These are phyloP conservation scores for Alternaria arbusti DNA, from an alignment of 2,329 filamentous ascomycete species.

Conservation along the genomic window DNA sequence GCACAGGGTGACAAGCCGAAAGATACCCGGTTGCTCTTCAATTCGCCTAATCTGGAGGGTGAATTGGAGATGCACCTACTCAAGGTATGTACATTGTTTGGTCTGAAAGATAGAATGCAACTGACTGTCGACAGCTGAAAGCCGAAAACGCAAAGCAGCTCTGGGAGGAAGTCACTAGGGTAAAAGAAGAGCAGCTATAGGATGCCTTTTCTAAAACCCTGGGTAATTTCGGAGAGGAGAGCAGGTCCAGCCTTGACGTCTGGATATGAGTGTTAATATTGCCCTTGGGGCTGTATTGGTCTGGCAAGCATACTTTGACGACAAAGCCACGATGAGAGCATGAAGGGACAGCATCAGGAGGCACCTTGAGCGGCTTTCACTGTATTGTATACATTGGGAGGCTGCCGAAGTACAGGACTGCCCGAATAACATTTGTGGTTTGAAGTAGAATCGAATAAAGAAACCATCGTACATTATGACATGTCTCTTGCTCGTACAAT, in stretches of 20 bases:
- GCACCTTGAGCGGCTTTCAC: not conserved
- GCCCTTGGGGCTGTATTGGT: not conserved
- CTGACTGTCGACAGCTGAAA: conserved; percentile 26
- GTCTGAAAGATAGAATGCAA: not conserved
- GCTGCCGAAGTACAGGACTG: not conserved
- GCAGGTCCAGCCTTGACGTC: not conserved
- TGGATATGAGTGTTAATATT: not conserved
- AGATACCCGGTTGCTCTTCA: conserved; percentile 72
- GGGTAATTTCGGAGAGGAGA: not conserved
- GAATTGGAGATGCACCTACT: conserved; percentile 62
- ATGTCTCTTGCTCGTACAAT: not conserved
- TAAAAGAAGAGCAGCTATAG: conserved; percentile 33
- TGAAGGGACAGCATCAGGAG: not conserved
- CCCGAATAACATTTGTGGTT: not conserved
- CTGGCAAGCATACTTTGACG: not conserved
- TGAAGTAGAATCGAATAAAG: not conserved
- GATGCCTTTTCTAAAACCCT: conserved; percentile 11
- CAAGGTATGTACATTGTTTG: conserved; percentile 55
- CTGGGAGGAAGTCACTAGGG: conserved; percentile 31
- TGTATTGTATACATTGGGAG: not conserved
- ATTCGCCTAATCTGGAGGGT: conserved; percentile 59
- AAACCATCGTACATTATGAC: not conserved
- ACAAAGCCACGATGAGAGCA: not conserved
- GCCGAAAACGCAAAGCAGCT: conserved; percentile 30
- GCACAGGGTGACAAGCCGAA: conserved; percentile 66